These are phyloP conservation scores for Pestalotiopsis sp. DNA, from an alignment of 2,329 filamentous ascomycete species.

Conservation along the genomic window DNA sequence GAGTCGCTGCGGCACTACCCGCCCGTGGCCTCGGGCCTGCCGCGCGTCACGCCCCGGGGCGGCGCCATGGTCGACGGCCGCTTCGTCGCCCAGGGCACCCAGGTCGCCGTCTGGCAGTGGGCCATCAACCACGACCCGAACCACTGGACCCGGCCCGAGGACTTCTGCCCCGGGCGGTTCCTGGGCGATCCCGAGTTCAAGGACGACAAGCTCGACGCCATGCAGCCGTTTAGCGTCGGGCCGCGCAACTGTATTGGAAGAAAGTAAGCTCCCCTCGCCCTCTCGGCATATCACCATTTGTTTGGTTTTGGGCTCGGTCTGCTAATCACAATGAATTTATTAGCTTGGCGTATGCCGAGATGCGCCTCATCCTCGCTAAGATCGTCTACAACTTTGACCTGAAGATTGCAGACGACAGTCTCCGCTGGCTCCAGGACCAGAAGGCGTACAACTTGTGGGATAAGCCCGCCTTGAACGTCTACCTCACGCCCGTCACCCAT, in stretches of 20 bases:
- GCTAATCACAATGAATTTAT: neutral
- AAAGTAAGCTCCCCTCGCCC: constrained; percentile 32
- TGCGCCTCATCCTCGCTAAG: constrained; percentile 38
- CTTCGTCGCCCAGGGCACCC: constrained; percentile 31
- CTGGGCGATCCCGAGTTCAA: constrained; percentile 31
- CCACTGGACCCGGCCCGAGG: constrained; percentile 39
- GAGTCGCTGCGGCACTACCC: constrained; percentile 47
- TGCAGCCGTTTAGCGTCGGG: constrained; percentile 40
- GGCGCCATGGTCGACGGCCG: constrained; percentile 27
- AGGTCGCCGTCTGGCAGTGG: constrained; percentile 40
- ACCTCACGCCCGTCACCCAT: constrained; percentile 23
- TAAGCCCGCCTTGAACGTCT: constrained; percentile 29
- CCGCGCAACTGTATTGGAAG: constrained; percentile 43
- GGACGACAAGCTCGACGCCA: constrained; percentile 33
- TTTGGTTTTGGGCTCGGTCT: neutral
- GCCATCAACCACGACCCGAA: constrained; percentile 34
- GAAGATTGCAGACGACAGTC: constrained; percentile 25
- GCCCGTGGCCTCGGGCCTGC: constrained; percentile 27
- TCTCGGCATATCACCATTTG: too few species aligned
- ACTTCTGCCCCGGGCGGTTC: constrained; percentile 44
- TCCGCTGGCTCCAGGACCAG: constrained; percentile 30
- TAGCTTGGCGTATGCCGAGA: constrained; percentile 40
- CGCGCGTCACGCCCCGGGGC: constrained; percentile 26
- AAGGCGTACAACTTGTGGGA: constrained; percentile 32
- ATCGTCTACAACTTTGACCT: constrained; percentile 40